A percentile compares a stretch with the other conserved stretches of the same genome.
phyloP scores from a whole-genome alignment of 2,329 filamentous ascomycete genomes.

The Beauveria australis region DNA sequence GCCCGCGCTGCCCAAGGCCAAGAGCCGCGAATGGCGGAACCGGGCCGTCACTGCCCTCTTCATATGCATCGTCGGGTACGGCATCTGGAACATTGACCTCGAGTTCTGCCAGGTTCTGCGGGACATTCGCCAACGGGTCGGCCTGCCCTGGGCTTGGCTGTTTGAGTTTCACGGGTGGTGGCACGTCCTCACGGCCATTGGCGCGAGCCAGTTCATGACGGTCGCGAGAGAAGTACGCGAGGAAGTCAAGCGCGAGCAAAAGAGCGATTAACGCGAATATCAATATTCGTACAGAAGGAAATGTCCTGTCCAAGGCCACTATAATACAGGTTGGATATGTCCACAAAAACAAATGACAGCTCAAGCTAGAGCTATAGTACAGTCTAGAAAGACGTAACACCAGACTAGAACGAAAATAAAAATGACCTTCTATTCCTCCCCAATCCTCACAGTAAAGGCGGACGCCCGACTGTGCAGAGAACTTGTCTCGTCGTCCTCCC shows the following conservation, averaged over 20 bases:
- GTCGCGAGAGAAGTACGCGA: conserved; percentile 21
- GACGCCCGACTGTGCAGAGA: conserved; percentile 14
- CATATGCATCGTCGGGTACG: conserved; percentile 36
- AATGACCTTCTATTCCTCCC: neutral
- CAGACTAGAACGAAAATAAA: neutral
- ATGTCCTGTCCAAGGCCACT: neutral
- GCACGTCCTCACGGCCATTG: conserved; percentile 51
- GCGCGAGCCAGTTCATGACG: conserved; percentile 36
- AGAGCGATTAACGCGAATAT: neutral
- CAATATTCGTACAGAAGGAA: neutral
- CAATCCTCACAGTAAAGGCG: conserved; percentile 14
- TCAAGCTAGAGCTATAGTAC: neutral
- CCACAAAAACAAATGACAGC: neutral
- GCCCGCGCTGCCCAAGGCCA: conserved; percentile 21
- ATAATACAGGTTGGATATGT: conserved; percentile 3
- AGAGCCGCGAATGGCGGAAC: conserved; percentile 19
- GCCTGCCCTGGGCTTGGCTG: conserved; percentile 46
- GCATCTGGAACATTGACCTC: conserved; percentile 50
- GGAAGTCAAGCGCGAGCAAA: conserved; percentile 16
- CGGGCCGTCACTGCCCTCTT: conserved; percentile 22
- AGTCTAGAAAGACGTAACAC: neutral
- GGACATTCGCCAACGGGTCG: conserved; percentile 33
- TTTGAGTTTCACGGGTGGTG: conserved; percentile 57
- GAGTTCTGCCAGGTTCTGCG: conserved; percentile 43
- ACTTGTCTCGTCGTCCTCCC: conserved; percentile 9